Base-by-base conservation (phyloP, 768 basidiomycete species). In the Russula compacta region DNA sequence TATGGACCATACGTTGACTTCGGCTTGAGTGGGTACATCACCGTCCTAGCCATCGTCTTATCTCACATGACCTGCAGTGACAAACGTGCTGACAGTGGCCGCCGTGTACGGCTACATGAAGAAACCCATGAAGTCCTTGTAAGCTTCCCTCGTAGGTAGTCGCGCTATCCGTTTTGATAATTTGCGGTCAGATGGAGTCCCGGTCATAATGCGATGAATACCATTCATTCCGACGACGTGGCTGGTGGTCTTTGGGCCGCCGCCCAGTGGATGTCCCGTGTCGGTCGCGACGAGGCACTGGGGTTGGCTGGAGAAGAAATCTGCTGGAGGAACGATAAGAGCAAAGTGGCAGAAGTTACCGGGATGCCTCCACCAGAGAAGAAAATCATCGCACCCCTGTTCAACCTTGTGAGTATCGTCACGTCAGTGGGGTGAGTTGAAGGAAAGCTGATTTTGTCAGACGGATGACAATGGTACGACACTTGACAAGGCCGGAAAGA, bases 61-160 rank as follows among this genome's bases (percentile, higher is more conserved):
- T 15, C 52, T 55, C 47, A 64, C 42, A 65, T 54, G 19, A 3
- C 5, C 10, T 54, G 24, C 67, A 90, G 89, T 89, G 64, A 77
- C 86, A 19, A 79, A 85, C 10, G 83, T 81, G 44, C 83, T 90
- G 48, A 86, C 85, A 1, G 84, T 92, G 12, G 86, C 83, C 10
- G 81, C 87, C 12, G 84, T 92, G 33, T 93, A 93, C 71, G 88
- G 88, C 6, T 83, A 88, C 69, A 76, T 89, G 71, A 83, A 89
- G 69, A 85, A 88, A 66, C 88, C 89, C 1, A 89, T 94, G 85
- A 91, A 89, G 71, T 87, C 84, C 10, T 77, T 92, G 89, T 92
- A 67, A 66, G 85, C 67, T 36, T 40, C 36, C 62, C 38, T 46
- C 19, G 55, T 44, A 19, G n/a, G 43, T 12, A 46, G 67, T 44